Evolutionary conservation across 495 filamentous ascomycete genomes (phyloP), one percentile per base, ranked within the genome.

Genomic region (Aspergillus nidulans): DNA sequence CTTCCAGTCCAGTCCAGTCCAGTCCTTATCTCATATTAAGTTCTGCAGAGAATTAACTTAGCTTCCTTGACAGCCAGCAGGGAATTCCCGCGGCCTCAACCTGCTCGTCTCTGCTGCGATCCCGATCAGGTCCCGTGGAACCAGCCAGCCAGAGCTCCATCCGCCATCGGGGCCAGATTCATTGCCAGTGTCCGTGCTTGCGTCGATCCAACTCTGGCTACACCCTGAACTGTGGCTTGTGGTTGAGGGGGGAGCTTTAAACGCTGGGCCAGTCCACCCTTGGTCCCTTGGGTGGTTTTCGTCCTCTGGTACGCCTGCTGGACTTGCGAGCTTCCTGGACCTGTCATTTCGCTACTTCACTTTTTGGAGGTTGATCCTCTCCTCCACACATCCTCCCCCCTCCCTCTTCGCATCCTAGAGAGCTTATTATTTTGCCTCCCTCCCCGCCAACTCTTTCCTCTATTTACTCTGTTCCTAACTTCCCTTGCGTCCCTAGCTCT

Each of bases 101-200:
- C 16, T 56, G 58, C 49, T 60, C 52, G n/a, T n/a, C n/a, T 2
- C 10, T 23, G 41, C 24, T 46, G 49, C 59, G 51, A 58, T 58
- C 53, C 59, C 34, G 60, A 63, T 55, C 54, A 49, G 53, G 20
- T 61, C 60, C 69, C 63, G 64, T 71, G 69, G 69, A 69, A 68
- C 67, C 65, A 57, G 30, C 59, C 53, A 57, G 56, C 56, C 53
- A 53, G 40, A 42, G 20, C 20, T 23, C 40, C 18, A 21, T 42
- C 40, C 16, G 36, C 45, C 24, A 53, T 24, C 44, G 44, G 45
- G 56, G 56, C 55, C 50, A 63, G 61, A 53, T 59, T 65, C 64
- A 24, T 15, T 9, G 42, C 9, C 20, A 44, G 42, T 4, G 71
- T 62, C 71, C 68, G 71, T 74, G 71, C 71, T 71, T 60, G 53